Base-by-base conservation (phyloP, 75 land plant genomes). In the Chamaecyparis obtusa region DNA sequence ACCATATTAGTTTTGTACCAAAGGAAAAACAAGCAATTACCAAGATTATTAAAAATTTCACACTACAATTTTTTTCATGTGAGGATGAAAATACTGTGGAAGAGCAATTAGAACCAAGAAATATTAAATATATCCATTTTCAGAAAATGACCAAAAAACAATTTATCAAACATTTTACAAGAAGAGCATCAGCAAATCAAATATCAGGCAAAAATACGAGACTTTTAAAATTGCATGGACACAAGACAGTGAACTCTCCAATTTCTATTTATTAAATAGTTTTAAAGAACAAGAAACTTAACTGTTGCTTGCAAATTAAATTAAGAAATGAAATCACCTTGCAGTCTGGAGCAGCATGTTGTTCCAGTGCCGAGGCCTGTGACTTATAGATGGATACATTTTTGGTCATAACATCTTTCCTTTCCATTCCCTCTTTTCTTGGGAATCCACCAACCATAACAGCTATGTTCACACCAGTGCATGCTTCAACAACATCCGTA, bases 381-480 rank as follows among this genome's bases (percentile, higher is more conserved):
- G 93, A 87, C 87, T 97, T 98, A 93, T 98, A 98, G 85, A 98
- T 98, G 64, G 99, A 97, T 1, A 98, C 99, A 87, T 98, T 98
- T 87, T 94, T 96, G 24, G 99, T 90, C 97, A 98, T 96, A 64
- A 98, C 98, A 90, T 96, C 99, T 90, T 95, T 98, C 46, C 99
- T 97, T 81, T 98, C 99, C 99, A 98, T 97, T 6, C 99, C 98
- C 85, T 96, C 99, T 85, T 97, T 96, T 87, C 99, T 91, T 32
- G 99, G 99, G 86, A 98, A 97, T 9, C 99, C 99, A 86, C 99
- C 99, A 83, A 97, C 95, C 99, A 98, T 96, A 75, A 98, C 91
- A 30, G 99, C 99, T 86, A 98, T 87, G 87, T 95, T 95, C 55
- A 98, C 99, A 72, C 94, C 99, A 88, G 88, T 95, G 92, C 99